A percentile compares a stretch with the other conserved stretches of the same genome.
phyloP scores from a whole-genome alignment of 2,329 filamentous ascomycete species.

The Aspergillus proliferans region DNA sequence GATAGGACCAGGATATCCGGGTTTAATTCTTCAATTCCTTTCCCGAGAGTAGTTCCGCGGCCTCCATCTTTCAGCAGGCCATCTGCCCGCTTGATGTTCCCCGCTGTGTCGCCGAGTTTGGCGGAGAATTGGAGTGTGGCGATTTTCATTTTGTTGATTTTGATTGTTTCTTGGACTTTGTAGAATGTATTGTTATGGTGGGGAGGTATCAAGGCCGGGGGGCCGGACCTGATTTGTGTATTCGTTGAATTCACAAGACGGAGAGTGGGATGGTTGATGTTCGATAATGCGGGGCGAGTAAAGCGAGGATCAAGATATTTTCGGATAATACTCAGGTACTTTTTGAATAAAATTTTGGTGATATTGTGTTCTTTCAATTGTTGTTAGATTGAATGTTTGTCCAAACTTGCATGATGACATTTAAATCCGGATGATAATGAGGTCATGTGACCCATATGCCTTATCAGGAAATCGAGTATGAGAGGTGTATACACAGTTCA shows the following conservation, averaged over 20 bases:
- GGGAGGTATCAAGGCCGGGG: not conserved
- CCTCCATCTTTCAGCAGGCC: constrained; percentile 32
- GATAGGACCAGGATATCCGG: constrained; percentile 56
- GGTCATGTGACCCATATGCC: not conserved
- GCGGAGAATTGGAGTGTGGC: constrained; percentile 44
- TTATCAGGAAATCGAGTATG: not conserved
- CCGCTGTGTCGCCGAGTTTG: constrained; percentile 37
- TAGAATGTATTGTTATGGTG: not conserved
- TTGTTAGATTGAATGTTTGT: too few relatives aligned
- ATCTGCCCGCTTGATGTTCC: constrained; percentile 41
- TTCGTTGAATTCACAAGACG: not conserved
- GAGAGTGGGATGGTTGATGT: not conserved
- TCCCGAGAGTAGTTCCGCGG: constrained; percentile 1
- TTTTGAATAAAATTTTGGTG: too few relatives aligned
- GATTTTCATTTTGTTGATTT: constrained; percentile 35
- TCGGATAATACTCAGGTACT: too few relatives aligned
- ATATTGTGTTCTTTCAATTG: too few relatives aligned
- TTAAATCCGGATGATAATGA: not conserved
- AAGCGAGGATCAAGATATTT: too few relatives aligned
- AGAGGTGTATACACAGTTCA: not conserved
- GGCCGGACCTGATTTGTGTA: not conserved
- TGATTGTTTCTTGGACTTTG: constrained; percentile 5
- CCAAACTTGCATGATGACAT: too few relatives aligned
- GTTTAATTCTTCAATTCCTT: constrained; percentile 19
- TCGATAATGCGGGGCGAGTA: too few relatives aligned